Conservation (phyloP, 495 filamentous ascomycete genomes). For the Penicillium ochrochloron region DNA sequence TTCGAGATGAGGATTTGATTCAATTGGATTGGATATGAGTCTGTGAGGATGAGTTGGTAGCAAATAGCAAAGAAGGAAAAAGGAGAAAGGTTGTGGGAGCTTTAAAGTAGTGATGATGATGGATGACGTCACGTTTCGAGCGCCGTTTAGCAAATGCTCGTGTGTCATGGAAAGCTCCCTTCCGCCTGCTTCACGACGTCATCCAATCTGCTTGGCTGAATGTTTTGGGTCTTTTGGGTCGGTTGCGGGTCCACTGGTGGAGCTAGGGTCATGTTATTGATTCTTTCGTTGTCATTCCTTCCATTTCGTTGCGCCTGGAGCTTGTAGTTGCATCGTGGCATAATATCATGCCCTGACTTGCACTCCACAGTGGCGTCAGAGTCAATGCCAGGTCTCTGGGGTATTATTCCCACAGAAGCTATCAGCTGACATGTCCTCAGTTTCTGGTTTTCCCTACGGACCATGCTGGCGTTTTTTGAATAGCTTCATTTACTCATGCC, state of each 20-base stretch:
- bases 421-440: not conserved
- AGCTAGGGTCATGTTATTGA: not conserved
- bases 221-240: not conserved
- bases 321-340: slow-evolving; percentile 4
- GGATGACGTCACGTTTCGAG: slow-evolving; percentile 39
- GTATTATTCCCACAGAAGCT: not conserved
- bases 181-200: slow-evolving; percentile 23
- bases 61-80: slow-evolving; percentile 5
- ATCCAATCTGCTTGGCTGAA: slow-evolving; percentile 12
- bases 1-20: not conserved
- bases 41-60: slow-evolving; percentile 12
- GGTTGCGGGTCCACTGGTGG: slow-evolving; percentile 1
- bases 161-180: slow-evolving; percentile 22
- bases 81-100: slow-evolving; percentile 12
- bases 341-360: slow-evolving; percentile 5
- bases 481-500: not conserved
- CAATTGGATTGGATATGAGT: slow-evolving; percentile 6
- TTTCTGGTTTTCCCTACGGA: not conserved
- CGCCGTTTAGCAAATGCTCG: slow-evolving; percentile 13
- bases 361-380: slow-evolving; percentile 6
- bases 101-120: slow-evolving; percentile 30
- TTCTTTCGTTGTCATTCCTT: slow-evolving; percentile 17
- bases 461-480: not conserved
- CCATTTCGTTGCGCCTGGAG: slow-evolving; percentile 25
- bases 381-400: not conserved